Percentiles rank a stretch among this genome's conserved stretches.
phyloP scores from a whole-genome alignment of 1,284 basidiomycete genomes.

The Xerocomus amazonicus region DNA sequence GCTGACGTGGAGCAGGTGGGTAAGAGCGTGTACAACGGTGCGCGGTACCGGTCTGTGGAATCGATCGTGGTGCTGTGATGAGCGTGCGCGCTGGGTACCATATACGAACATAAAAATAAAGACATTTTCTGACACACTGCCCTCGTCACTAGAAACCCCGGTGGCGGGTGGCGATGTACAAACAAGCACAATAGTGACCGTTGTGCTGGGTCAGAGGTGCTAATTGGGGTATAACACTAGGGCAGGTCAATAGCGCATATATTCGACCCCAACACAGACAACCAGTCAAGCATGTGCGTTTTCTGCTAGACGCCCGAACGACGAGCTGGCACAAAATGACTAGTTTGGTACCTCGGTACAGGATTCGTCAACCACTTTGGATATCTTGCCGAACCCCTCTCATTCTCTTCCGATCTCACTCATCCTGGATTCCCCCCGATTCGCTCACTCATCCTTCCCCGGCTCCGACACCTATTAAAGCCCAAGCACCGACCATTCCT shows the following conservation, averaged over 20 bases:
- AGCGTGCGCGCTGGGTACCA: neutral
- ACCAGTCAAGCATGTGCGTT: no score
- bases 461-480: conserved; percentile 33
- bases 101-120: conserved; percentile 6
- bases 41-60: conserved; percentile 71
- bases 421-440: conserved; percentile 6
- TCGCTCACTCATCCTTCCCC: conserved; percentile 23
- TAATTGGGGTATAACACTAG: conserved; percentile 2
- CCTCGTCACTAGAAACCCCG: conserved; percentile 20
- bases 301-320: neutral
- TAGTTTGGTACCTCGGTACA: conserved; percentile 29
- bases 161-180: conserved; percentile 35
- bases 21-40: conserved; percentile 84
- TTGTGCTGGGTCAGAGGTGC: conserved; percentile 12
- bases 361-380: conserved; percentile 22
- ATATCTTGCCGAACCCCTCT: conserved; percentile 35
- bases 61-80: conserved; percentile 55
- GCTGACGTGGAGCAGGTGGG: conserved; percentile 52
- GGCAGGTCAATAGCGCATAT: conserved; percentile 17
- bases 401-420: conserved; percentile 33
- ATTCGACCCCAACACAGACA: no score
- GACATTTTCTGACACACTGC: conserved; percentile 10
- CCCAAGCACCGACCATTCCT: conserved; percentile 17
- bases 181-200: conserved; percentile 25
- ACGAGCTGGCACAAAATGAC: conserved; percentile 29